A percentile compares a stretch with the other conserved stretches of the same genome.
Evolutionary conservation across 2,329 filamentous ascomycete genomes (phyloP).

Genomic region (Aspergillus pseudoterreus): DNA sequence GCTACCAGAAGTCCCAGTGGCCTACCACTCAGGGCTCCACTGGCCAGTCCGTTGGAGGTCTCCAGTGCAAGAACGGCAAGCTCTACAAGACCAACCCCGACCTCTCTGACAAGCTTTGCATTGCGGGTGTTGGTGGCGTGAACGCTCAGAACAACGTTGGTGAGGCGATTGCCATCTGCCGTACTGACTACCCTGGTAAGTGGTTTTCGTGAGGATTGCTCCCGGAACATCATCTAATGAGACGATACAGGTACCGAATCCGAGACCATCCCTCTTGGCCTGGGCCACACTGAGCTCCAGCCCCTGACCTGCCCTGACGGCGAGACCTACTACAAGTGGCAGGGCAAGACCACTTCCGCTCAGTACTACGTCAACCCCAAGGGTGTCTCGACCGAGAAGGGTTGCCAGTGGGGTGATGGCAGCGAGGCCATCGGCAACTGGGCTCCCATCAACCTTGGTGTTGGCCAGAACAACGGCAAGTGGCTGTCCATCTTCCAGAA

Average conservation of each 20-base stretch:
- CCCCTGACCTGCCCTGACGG: slow-evolving; percentile 73
- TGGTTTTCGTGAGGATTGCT: neutral
- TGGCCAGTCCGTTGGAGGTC: slow-evolving; percentile 81
- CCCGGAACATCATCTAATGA: too few relatives aligned
- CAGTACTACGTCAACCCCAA: slow-evolving; percentile 96
- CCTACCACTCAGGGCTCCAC: slow-evolving; percentile 71
- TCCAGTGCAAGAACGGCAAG: slow-evolving; percentile 70
- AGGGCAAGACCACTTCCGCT: slow-evolving; percentile 71
- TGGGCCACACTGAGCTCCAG: slow-evolving; percentile 56
- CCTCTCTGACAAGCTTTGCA: slow-evolving; percentile 69
- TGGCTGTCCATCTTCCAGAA: slow-evolving; percentile 87
- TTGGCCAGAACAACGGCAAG: slow-evolving; percentile 68
- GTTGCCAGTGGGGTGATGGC: slow-evolving; percentile 71
- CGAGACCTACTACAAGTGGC: slow-evolving; percentile 71
- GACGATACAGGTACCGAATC: slow-evolving; percentile 61
- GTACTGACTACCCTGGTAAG: slow-evolving; percentile 88
- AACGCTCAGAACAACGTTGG: slow-evolving; percentile 70
- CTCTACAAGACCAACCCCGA: slow-evolving; percentile 70
- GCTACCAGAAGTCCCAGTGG: slow-evolving; percentile 92
- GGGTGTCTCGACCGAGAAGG: slow-evolving; percentile 62
- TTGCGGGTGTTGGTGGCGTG: slow-evolving; percentile 66
- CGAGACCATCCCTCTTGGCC: slow-evolving; percentile 75
- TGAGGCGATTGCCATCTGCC: slow-evolving; percentile 71
- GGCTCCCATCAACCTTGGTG: slow-evolving; percentile 81
- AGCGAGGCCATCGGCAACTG: slow-evolving; percentile 68